These are phyloP conservation scores for Zygotorulaspora mrakii DNA, from an alignment of 1,139 yeast genomes.

Conservation along the genomic window DNA sequence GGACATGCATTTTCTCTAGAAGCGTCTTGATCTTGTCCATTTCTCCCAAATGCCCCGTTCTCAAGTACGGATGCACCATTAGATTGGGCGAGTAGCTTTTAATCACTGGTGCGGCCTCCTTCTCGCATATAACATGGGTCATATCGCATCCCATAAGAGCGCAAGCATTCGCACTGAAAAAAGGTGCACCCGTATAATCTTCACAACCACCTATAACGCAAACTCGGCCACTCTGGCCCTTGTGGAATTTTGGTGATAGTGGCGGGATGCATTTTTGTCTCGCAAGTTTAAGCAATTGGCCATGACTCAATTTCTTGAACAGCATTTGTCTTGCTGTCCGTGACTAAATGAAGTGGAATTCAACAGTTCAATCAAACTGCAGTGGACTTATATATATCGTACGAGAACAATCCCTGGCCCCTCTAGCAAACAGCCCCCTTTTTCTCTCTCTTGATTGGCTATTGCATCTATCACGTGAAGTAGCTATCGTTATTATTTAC, in stretches of 20 bases:
- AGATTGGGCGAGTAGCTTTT: slow-evolving; percentile 87
- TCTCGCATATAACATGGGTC: slow-evolving; percentile 82
- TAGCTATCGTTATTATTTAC: not conserved
- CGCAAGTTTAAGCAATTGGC: slow-evolving; percentile 48
- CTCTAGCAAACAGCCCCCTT: not conserved
- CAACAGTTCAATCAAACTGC: not conserved
- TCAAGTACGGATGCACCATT: slow-evolving; percentile 91
- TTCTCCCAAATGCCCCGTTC: slow-evolving; percentile 37
- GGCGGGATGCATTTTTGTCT: slow-evolving; percentile 67
- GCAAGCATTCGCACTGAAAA: slow-evolving; percentile 79
- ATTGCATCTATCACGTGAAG: slow-evolving; percentile 8
- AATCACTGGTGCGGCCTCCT: slow-evolving; percentile 71
- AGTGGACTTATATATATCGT: not conserved
- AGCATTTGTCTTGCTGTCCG: slow-evolving; percentile 10
- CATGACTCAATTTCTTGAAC: slow-evolving; percentile 34
- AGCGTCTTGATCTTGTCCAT: slow-evolving; percentile 54
- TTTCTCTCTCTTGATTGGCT: slow-evolving; percentile 15
- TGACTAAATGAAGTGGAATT: not conserved
- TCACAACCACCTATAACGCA: slow-evolving; percentile 92
- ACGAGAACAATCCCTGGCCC: too few species aligned
- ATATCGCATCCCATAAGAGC: slow-evolving; percentile 85
- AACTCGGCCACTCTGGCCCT: slow-evolving; percentile 85
- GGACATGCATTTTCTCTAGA: slow-evolving; percentile 67
- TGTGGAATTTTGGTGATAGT: slow-evolving; percentile 63
- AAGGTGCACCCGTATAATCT: slow-evolving; percentile 94